Conservation (phyloP, 1,284 basidiomycete genomes). For the Melampsora medusae region DNA sequence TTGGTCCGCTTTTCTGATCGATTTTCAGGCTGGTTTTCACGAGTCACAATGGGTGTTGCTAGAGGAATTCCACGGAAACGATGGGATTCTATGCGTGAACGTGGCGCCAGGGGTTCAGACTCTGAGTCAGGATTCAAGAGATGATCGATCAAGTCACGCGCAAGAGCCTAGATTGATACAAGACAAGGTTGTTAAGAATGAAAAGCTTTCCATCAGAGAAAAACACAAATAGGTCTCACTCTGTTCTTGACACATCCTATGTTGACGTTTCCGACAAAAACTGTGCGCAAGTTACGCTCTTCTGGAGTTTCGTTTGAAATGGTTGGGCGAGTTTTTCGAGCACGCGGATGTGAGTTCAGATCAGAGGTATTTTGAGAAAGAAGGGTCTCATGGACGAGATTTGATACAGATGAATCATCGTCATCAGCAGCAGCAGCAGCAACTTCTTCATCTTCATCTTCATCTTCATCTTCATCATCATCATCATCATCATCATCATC, state of each 20-base stretch:
- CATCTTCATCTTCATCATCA: too few relatives aligned
- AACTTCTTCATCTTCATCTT: too few relatives aligned
- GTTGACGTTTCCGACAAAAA: conserved; percentile 39
- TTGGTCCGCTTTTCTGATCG: conserved; percentile 25
- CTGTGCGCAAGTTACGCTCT: conserved; percentile 20
- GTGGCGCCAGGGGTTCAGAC: not conserved
- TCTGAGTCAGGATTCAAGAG: conserved; percentile 32
- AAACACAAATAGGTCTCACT: not conserved
- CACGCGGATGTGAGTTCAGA: not conserved
- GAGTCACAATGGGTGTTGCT: conserved; percentile 27
- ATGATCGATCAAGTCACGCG: conserved; percentile 20
- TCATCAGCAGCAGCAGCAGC: not conserved
- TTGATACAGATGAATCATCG: not conserved
- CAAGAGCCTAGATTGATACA: conserved; percentile 3
- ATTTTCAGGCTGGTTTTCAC: not conserved
- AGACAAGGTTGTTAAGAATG: not conserved
- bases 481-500: not conserved
- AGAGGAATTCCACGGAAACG: conserved; percentile 35
- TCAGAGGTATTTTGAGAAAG: not conserved
- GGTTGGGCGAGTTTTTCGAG: not conserved
- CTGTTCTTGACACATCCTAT: conserved; percentile 31
- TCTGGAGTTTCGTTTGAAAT: conserved; percentile 16
- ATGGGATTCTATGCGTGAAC: conserved; percentile 24
- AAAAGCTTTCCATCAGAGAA: not conserved
- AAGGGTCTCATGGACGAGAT: conserved; percentile 4